Base-by-base conservation (phyloP, 75 land plant genomes). In the Picea glauca region DNA sequence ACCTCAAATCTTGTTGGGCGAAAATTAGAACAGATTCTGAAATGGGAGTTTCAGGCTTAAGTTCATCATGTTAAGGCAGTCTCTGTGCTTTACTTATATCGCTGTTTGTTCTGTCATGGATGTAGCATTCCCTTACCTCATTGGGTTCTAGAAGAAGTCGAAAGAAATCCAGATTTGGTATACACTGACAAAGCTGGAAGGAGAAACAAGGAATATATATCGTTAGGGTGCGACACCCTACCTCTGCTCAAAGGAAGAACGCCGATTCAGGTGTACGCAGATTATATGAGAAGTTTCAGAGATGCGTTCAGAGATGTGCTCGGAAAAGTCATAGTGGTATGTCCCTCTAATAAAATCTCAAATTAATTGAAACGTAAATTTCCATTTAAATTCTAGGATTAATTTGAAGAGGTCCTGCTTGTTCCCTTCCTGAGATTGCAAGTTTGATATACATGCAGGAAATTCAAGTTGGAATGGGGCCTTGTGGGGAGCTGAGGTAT, bases 231-330 rank as follows among this genome's bases (percentile, higher is more conserved):
- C 68, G 99, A 96, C 72, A 62, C 70, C 9, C 5, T 96, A 26
- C 95, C 99, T 11, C 88, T 91, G 15, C 82, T 96, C 35, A 83
- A 92, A 73, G 99, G 98, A 75, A 86, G 98, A 79, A 91, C 99
- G 4, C 99, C 99, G 12, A 81, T 94, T 17, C 94, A 94, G 81
- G 87, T 79, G 21, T 94, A 94, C 66, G 75, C 94, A 64, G 96
- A 94, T 77, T 88, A 90, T 74, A 94, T 94, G 96, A 92, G 90
- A 61, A 87, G 77, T 62, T 91, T 92, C 72, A 83, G 89, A 64
- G 85, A 86, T 35, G 62, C 81, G 9, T 88, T 90, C 72, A 78
- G 62, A 58, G 79, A 63, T 0, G 82, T 82, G 72, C 81, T 92
- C 46, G 93, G 87, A 14, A 78, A 75, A 63, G 78, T 78, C 3